These are phyloP conservation scores for Hysterangium stoloniferum DNA, from an alignment of 768 basidiomycete species.

Conservation along the genomic window DNA sequence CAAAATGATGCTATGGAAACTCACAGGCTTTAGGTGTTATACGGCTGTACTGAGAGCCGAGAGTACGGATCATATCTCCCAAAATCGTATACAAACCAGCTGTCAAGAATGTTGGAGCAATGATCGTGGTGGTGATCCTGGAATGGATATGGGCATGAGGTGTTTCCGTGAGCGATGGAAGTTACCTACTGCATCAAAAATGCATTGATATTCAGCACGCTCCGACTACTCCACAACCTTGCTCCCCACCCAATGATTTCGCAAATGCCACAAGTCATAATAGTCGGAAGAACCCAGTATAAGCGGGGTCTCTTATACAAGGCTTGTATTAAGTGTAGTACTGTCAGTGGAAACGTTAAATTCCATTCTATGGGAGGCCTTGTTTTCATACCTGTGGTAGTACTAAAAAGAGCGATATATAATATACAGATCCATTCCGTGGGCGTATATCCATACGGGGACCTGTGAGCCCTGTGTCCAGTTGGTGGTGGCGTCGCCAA, in stretches of 20 bases:
- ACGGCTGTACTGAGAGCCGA: slow-evolving; percentile 19
- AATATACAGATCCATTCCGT: slow-evolving; percentile 29
- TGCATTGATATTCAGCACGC: slow-evolving; percentile 19
- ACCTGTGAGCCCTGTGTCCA: neutral
- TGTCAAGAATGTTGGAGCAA: slow-evolving; percentile 18
- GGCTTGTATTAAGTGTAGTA: slow-evolving; percentile 39
- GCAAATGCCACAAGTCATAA: slow-evolving; percentile 36
- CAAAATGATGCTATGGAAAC: neutral
- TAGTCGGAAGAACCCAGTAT: slow-evolving; percentile 50
- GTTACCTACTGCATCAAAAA: slow-evolving; percentile 38
- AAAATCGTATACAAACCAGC: slow-evolving; percentile 17
- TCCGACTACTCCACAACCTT: slow-evolving; percentile 41
- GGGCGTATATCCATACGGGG: slow-evolving; percentile 29
- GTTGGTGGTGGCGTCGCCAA: neutral
- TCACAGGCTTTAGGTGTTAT: slow-evolving; percentile 11
- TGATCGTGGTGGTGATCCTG: slow-evolving; percentile 27
- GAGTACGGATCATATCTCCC: slow-evolving; percentile 13
- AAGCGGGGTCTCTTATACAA: slow-evolving; percentile 26
- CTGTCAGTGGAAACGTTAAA: slow-evolving; percentile 21
- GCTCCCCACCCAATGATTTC: slow-evolving; percentile 53
- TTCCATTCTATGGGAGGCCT: neutral
- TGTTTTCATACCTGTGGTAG: slow-evolving; percentile 21
- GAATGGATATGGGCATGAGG: neutral
- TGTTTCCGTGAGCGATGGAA: neutral
- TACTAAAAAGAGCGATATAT: slow-evolving; percentile 29